Evolutionary conservation across 441 rosid species (phyloP), one percentile per base, ranked within the genome.

Genomic region (Populus hybrid): DNA sequence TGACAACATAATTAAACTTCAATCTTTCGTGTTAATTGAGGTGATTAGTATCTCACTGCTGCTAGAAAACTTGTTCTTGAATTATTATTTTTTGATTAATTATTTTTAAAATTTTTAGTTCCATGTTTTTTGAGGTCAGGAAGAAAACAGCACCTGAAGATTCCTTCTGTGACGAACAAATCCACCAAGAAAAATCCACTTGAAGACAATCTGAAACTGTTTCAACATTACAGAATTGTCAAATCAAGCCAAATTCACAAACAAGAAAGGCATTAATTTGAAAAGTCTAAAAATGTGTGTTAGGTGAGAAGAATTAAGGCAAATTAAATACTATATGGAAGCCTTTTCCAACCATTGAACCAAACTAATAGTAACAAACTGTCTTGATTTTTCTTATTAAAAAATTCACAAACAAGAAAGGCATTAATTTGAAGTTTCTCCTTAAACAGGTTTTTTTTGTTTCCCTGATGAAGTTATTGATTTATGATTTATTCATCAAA

Each of bases 161-260:
- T 71, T 71, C 35, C 61, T 4, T 40, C 40, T 23, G 50, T 28
- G 38, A 50, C 67, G 78, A 50, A 16, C 59, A 50, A 50, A 50
- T 50, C 59, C 59, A 50, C n/a, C 34, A 32, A 32, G 26, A 30
- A 67, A 23, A 38, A 30, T 18, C 78, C 57, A 76, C 69, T 59
- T 53, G 20, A 69, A 24, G 69, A 76, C 74, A 76, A 76, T 32
- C 20, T 36, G 57, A 5, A 69, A 53, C 10, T 57, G 67, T 68
- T 50, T 53, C 23, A 50, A n/a, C 18, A 69, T 10, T 12, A 6
- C 34, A 69, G 34, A 69, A 68, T 69, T 69, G 78, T 69, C 46
- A 32, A 53, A 76, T 53, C 67, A 63, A 73, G 59, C 57, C 24
- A 24, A 24, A 24, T 24, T 24, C 24, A 24, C 24, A 24, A 24